Evolutionary conservation across 495 filamentous ascomycete species (phyloP).

Genomic region (Penicillium paradoxum): DNA sequence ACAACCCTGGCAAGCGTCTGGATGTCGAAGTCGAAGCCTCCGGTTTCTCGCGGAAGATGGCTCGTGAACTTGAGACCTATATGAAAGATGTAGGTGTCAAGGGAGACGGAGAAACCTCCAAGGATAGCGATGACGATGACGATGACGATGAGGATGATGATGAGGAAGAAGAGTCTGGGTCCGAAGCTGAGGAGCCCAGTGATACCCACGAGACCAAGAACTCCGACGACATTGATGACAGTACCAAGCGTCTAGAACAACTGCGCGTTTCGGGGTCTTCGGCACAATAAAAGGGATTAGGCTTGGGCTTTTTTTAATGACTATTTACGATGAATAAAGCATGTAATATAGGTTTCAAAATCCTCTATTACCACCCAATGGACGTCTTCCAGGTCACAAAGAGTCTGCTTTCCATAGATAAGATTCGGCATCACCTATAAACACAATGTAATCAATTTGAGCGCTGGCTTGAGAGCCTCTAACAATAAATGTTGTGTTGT

Average conservation of each 20-base stretch:
- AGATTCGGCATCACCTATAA: background rate
- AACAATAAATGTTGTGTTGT: background rate
- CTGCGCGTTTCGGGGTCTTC: constrained; percentile 33
- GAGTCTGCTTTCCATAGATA: background rate
- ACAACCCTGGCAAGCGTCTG: constrained; percentile 60
- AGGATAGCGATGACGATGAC: constrained; percentile 32
- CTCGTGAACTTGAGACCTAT: constrained; percentile 84
- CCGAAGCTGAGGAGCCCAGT: constrained; percentile 9
- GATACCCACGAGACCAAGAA: constrained; percentile 16
- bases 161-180: constrained; percentile 23
- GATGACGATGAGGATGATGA: constrained; percentile 32
- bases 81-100: constrained; percentile 68
- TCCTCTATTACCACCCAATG: background rate
- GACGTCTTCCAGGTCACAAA: background rate
- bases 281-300: constrained; percentile 10
- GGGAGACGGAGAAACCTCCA: constrained; percentile 44
- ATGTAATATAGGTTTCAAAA: constrained; percentile 21
- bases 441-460: background rate
- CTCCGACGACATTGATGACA: constrained; percentile 25
- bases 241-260: constrained; percentile 28
- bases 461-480: background rate
- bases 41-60: constrained; percentile 94
- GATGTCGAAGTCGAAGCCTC: constrained; percentile 90
- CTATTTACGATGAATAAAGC: constrained; percentile 32
- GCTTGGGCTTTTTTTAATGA: constrained; percentile 25